Conservation (phyloP, 2,329 filamentous ascomycete species). For the Aspergillus sp. region DNA sequence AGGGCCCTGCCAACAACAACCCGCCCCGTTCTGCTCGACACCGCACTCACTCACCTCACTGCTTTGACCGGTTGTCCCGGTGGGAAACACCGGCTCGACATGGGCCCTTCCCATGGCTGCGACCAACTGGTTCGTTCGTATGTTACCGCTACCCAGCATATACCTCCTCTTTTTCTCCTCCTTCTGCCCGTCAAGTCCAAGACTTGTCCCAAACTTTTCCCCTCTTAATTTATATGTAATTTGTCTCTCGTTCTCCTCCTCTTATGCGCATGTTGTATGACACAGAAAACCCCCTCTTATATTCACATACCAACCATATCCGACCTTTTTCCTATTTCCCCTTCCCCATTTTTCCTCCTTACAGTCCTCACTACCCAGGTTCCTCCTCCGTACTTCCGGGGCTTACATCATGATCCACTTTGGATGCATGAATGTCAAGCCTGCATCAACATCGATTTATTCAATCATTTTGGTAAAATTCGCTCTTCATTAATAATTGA, state of each 20-base stretch:
- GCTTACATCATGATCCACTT: constrained; percentile 8
- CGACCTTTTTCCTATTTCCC: not conserved
- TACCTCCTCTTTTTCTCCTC: not conserved
- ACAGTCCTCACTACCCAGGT: not conserved
- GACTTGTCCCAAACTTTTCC: too few relatives aligned
- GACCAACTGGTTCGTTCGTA: not conserved
- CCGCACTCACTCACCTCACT: not conserved
- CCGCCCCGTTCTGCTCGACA: not conserved
- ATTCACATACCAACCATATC: not conserved
- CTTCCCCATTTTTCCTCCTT: not conserved
- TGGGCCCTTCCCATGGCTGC: not conserved
- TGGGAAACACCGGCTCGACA: constrained; percentile 5
- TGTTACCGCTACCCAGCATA: not conserved
- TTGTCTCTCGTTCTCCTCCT: too few relatives aligned
- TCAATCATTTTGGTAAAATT: not conserved
- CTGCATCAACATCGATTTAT: not conserved
- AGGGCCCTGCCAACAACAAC: constrained; percentile 7
- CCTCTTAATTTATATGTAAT: too few relatives aligned
- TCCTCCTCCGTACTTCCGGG: not conserved
- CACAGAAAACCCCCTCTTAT: too few relatives aligned
- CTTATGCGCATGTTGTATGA: too few relatives aligned
- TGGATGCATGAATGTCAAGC: not conserved
- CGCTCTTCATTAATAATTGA: not conserved
- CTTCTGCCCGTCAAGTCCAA: not conserved
- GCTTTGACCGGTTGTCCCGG: constrained; percentile 9